Evolutionary conservation across 2,329 filamentous ascomycete genomes (phyloP).

Genomic region (Penicillium thymicola): DNA sequence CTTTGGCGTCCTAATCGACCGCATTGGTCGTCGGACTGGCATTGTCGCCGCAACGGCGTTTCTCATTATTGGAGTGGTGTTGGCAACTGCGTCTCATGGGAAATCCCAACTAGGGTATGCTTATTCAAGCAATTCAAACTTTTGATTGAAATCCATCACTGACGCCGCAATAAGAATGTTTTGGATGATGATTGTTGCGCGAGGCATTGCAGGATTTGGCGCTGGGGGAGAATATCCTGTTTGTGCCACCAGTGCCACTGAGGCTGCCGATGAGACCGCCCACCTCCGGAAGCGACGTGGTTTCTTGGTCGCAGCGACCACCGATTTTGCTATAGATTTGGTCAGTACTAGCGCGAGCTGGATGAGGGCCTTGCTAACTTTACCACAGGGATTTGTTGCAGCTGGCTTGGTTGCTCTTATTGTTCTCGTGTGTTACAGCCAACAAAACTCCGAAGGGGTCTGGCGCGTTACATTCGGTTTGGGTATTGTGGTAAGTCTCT

Average conservation of each 20-base stretch:
- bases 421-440: constrained; percentile 23
- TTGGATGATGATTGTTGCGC: constrained; percentile 49
- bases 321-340: constrained; percentile 26
- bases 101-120: too few relatives aligned
- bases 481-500: constrained; percentile 39
- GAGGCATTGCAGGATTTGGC: constrained; percentile 32
- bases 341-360: not conserved
- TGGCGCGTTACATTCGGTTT: constrained; percentile 53
- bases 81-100: too few relatives aligned
- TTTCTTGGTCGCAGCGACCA: constrained; percentile 26
- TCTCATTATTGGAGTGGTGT: too few relatives aligned
- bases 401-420: constrained; percentile 5
- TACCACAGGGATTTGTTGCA: constrained; percentile 22
- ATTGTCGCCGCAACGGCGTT: too few relatives aligned
- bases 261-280: constrained; percentile 26
- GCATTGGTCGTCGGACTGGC: too few relatives aligned
- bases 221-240: constrained; percentile 42
- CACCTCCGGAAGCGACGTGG: constrained; percentile 22
- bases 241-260: constrained; percentile 25
- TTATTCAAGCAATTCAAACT: too few relatives aligned
- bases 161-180: constrained; percentile 33
- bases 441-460: constrained; percentile 36
- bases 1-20: too few relatives aligned
- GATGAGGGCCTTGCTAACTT: not conserved
- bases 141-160: too few relatives aligned